These are phyloP conservation scores for Aspergillus terreus DNA, from an alignment of 2,329 filamentous ascomycete species.

Conservation along the genomic window DNA sequence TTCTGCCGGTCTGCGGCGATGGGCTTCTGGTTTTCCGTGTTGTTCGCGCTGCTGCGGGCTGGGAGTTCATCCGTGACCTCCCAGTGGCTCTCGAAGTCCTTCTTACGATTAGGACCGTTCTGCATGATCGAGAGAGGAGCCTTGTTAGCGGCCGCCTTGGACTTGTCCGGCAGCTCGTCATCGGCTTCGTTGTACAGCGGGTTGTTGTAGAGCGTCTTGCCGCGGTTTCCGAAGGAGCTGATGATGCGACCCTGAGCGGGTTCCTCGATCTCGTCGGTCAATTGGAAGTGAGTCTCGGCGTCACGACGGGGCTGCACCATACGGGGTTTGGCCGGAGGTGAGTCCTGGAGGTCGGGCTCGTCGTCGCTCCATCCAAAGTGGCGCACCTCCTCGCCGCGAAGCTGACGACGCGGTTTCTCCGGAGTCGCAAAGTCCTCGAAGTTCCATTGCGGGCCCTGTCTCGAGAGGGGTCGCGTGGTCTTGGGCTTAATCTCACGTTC, in stretches of 20 bases:
- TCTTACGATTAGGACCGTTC: conserved; percentile 68
- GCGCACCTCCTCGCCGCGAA: conserved; percentile 65
- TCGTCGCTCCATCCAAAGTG: conserved; percentile 75
- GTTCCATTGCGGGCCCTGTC: conserved; percentile 71
- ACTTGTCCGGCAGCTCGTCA: conserved; percentile 8
- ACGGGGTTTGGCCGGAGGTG: conserved; percentile 50
- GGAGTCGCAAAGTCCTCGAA: conserved; percentile 88
- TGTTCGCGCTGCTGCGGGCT: conserved; percentile 32
- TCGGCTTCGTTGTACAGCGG: conserved; percentile 64
- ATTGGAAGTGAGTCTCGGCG: conserved; percentile 77
- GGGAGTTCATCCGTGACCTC: conserved; percentile 60
- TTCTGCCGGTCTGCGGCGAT: conserved; percentile 62
- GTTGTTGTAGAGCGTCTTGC: conserved; percentile 72
- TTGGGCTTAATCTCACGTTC: conserved; percentile 24
- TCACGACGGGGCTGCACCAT: conserved; percentile 70
- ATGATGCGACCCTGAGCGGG: conserved; percentile 38
- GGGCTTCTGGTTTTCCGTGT: conserved; percentile 27
- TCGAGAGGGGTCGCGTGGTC: conserved; percentile 30
- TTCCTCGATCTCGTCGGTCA: conserved; percentile 68
- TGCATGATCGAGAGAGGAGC: conserved; percentile 63
- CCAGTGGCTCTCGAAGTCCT: conserved; percentile 77
- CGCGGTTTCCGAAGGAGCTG: conserved; percentile 60
- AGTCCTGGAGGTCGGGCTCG: conserved; percentile 40
- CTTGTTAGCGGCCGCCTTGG: conserved; percentile 20
- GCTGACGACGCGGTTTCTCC: conserved; percentile 65